A percentile compares a stretch with the other conserved stretches of the same genome.
Conservation (phyloP, 2,329 filamentous ascomycete species). For the Aspergillus pseudoglaucus region DNA sequence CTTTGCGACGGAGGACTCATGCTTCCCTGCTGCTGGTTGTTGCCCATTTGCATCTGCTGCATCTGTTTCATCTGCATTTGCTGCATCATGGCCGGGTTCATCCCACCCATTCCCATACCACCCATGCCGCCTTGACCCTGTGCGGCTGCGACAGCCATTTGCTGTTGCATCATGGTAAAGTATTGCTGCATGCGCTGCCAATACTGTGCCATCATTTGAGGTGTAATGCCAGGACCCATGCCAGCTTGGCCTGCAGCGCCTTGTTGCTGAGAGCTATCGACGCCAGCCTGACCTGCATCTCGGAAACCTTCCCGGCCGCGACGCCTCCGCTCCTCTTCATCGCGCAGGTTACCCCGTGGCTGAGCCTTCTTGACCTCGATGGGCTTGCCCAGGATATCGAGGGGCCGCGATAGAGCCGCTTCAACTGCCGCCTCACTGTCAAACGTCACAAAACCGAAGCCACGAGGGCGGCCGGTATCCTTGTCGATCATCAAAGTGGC, state of each 20-base stretch:
- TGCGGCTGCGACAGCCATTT: constrained; percentile 57
- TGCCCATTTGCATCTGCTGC: constrained; percentile 54
- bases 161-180: constrained; percentile 89
- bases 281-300: constrained; percentile 32
- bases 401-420: constrained; percentile 71
- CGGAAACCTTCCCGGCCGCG: constrained; percentile 36
- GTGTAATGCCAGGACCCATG: constrained; percentile 66
- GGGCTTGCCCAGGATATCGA: constrained; percentile 90
- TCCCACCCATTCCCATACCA: constrained; percentile 54
- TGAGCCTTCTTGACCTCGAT: constrained; percentile 99
- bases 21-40: constrained; percentile 25
- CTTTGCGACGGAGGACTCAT: constrained; percentile 32
- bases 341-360: constrained; percentile 85
- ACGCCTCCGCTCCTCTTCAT: constrained; percentile 67
- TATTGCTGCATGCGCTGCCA: constrained; percentile 98
- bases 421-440: constrained; percentile 94
- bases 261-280: constrained; percentile 40
- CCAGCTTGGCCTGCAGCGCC: constrained; percentile 37
- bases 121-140: constrained; percentile 35
- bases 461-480: constrained; percentile 91
- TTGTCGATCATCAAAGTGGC: constrained; percentile 99
- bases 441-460: constrained; percentile 97
- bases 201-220: constrained; percentile 96
- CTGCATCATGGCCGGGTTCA: constrained; percentile 71
- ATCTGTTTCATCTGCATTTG: constrained; percentile 56